phyloP scores from a whole-genome alignment of 163 green algal species.

The Trebouxia gelatinosa region DNA sequence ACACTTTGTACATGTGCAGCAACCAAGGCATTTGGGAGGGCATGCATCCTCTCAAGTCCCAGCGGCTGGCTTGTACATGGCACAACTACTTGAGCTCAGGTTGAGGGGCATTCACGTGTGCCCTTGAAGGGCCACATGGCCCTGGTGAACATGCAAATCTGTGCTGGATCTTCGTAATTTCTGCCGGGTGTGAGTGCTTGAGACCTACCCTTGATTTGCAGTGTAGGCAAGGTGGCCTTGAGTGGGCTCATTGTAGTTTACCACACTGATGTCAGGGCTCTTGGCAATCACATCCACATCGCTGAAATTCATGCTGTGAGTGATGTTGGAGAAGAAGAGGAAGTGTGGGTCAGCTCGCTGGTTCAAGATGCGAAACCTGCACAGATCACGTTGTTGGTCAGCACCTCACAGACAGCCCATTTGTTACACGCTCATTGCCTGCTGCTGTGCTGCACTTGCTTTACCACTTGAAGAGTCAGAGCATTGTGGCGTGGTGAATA shows the following conservation, averaged over 20 bases:
- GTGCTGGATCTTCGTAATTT: not conserved
- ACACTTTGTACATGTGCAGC: too few species aligned
- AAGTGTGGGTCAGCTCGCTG: conserved; percentile 32
- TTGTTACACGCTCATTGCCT: too few species aligned
- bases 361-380: conserved; percentile 36
- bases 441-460: too few species aligned
- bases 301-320: not conserved
- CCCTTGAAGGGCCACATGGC: not conserved
- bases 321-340: conserved; percentile 35
- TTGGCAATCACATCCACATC: conserved; percentile 13
- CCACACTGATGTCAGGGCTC: conserved; percentile 21
- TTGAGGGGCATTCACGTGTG: too few species aligned
- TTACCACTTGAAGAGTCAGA: too few species aligned
- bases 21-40: too few species aligned
- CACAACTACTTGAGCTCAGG: too few species aligned
- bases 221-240: conserved; percentile 48
- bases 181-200: not conserved
- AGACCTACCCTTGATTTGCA: conserved; percentile 29
- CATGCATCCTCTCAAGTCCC: too few species aligned
- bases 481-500: too few species aligned
- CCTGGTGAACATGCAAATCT: not conserved
- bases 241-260: conserved; percentile 44
- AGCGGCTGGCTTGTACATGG: too few species aligned
- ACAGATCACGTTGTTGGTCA: not conserved
- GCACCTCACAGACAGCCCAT: not conserved